Base-by-base conservation (phyloP, 331 rosid species). In the Quercus lobata region DNA sequence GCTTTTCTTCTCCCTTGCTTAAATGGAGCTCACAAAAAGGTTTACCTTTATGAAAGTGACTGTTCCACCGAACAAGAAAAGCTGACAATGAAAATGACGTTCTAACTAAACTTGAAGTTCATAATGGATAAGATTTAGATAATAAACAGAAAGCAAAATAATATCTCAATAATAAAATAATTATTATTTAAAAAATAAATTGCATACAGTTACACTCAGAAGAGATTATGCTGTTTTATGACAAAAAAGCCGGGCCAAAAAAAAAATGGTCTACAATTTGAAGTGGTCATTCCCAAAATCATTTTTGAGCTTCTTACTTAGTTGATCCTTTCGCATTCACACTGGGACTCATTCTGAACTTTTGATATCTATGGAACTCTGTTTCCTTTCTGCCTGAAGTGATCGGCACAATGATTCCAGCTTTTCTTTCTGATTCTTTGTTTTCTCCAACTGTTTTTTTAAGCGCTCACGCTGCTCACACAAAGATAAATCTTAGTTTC, bases 311-410 rank as follows among this genome's bases (percentile, higher is more conserved):
- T 44, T 73, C 75, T 35, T 75, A 46, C 75, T 29, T 75, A 54
- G 63, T 53, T 69, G 29, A 82, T 74, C 49, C 60, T 80, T 17
- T 74, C 16, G 71, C 29, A 12, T 79, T 87, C 93, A 87, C 61
- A 56, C 79, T 41, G 85, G 76, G 83, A 75, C 84, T 24, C 92
- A 82, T 73, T 77, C 90, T 9, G 88, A 76, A 84, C 77, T 87
- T 82, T 83, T 87, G 91, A 88, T 85, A 74, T 84, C 92, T 3
- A 79, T 68, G n/a, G 80, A 87, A 85, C 55, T 86, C 35, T 87
- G 92, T 79, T 91, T 95, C 91, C 97, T 90, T 80, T 95, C 98
- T 61, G 97, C 98, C 84, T 89, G 97, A 74, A 95, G 97, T 3
- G 90, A 95, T 73, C 97, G 79, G 84, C 98, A 95, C 83, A 95